Base-by-base conservation (phyloP, 2,329 filamentous ascomycete genomes). In the Clonostachys byssicola region DNA sequence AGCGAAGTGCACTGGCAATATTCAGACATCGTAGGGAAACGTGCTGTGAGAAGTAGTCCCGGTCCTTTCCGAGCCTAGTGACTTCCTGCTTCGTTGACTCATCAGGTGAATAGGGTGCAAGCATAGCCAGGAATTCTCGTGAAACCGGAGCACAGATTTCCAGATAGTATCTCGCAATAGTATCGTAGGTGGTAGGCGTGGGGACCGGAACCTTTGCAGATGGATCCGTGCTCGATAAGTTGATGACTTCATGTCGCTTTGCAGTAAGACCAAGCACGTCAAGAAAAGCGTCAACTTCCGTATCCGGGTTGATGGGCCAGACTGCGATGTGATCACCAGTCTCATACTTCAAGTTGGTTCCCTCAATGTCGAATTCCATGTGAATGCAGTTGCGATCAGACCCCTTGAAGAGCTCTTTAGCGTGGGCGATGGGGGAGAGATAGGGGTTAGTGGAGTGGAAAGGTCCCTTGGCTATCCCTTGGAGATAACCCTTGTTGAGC, bases 361-460 rank as follows among this genome's bases (percentile, higher is more conserved):
- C 52, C 3, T 52, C 47, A 9, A 67, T 52, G 39, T 67, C 64
- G 4, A 69, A 42, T 33, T 69, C 65, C 42, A 68, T 51, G 46
- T 68, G 64, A 14, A 68, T 42, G 43, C 63, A 68, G 49, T 59
- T 60, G 18, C 59, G 51, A 34, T 52, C 46, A 12, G 48, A 40
- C 23, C 41, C 18, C 9, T 46, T 44, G 50, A 60, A 63, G 7
- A 64, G 49, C 34, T 62, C 55, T 6, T 49, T 40, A 5, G 50
- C 95, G 64, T 91, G 86, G 59, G 75, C 77, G 57, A 96, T 91
- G n/a, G 89, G 89, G 18, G 91, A 89, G 60, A 95, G 90, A 71
- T 85, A 95, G 5, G 13, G 8, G 70, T 92, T 92, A 10, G 14
- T 39, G 14, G 14, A n/a, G 36, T n/a, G 17, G 7, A 18, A 39